Evolutionary conservation across 352 stramenopile genomes (phyloP).

Genomic region (Globisporangium ultimum): DNA sequence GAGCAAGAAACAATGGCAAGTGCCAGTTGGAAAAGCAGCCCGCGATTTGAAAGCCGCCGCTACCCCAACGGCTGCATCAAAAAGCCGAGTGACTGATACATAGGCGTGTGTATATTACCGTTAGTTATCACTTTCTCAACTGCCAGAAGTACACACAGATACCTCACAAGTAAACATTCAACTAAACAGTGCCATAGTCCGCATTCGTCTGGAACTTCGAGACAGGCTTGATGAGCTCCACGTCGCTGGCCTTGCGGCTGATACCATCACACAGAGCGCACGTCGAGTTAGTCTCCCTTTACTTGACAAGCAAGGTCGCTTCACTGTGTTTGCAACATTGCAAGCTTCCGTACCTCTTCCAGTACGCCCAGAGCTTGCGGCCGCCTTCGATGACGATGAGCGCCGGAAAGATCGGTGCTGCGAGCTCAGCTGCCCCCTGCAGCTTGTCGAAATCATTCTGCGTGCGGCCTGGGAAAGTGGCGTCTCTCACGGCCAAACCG

Average conservation of each 20-base stretch:
- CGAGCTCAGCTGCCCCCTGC: conserved; percentile 39
- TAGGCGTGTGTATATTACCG: background rate
- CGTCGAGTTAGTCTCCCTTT: background rate
- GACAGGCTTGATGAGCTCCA: conserved; percentile 41
- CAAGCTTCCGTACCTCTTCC: conserved; percentile 34
- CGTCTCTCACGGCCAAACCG: conserved; percentile 34
- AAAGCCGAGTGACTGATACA: background rate
- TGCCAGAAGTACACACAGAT: background rate
- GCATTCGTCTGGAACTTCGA: conserved; percentile 34
- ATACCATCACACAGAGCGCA: background rate
- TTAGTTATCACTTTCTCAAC: conserved; percentile 6
- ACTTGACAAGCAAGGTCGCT: too few relatives aligned
- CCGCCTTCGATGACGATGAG: conserved; percentile 37
- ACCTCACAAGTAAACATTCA: background rate
- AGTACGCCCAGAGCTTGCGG: conserved; percentile 46
- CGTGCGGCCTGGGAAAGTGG: conserved; percentile 33
- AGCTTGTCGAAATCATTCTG: conserved; percentile 45
- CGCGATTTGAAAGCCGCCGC: too few relatives aligned
- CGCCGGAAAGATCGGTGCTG: conserved; percentile 41
- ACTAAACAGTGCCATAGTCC: conserved; percentile 52
- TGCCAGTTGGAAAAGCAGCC: background rate
- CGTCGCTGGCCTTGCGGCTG: conserved; percentile 23
- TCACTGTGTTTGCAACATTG: too few relatives aligned
- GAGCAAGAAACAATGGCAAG: conserved; percentile 13
- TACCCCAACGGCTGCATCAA: conserved; percentile 5